Percentiles rank a stretch among this genome's conserved stretches.
phyloP scores from a whole-genome alignment of 2,329 filamentous ascomycete genomes.

The Talaromyces funiculosus region DNA sequence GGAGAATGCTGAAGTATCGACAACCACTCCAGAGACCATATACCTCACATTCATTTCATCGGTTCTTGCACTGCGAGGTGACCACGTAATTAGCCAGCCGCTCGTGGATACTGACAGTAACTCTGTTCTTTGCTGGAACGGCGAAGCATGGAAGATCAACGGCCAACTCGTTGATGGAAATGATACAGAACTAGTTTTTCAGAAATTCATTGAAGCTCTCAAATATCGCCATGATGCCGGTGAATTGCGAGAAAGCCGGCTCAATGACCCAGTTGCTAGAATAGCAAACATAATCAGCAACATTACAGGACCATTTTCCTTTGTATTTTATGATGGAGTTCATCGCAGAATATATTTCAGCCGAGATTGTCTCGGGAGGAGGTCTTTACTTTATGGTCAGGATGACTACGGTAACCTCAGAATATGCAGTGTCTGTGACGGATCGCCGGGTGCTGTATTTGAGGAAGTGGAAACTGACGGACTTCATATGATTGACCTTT shows the following conservation, averaged over 20 bases:
- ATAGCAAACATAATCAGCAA: constrained; percentile 48
- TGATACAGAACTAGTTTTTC: constrained; percentile 68
- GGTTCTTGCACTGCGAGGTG: constrained; percentile 83
- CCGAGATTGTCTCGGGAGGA: constrained; percentile 77
- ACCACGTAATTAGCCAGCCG: constrained; percentile 66
- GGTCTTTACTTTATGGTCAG: constrained; percentile 63
- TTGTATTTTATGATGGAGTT: constrained; percentile 69
- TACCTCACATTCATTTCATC: constrained; percentile 68
- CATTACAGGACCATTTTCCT: constrained; percentile 80
- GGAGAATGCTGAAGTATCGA: not conserved
- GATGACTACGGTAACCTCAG: constrained; percentile 49
- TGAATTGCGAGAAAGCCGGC: not conserved
- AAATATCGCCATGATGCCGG: constrained; percentile 14
- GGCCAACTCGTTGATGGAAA: constrained; percentile 60
- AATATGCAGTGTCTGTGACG: constrained; percentile 67
- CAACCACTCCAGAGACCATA: constrained; percentile 23
- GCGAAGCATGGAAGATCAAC: constrained; percentile 80
- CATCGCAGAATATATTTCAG: constrained; percentile 68
- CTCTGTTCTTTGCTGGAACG: constrained; percentile 90
- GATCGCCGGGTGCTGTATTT: constrained; percentile 51
- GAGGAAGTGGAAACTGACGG: constrained; percentile 79
- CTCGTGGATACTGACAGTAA: constrained; percentile 52
- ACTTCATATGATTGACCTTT: constrained; percentile 63
- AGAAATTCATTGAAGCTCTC: constrained; percentile 48
- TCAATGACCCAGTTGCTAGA: constrained; percentile 21